Percentiles rank a stretch among this genome's conserved stretches.
These are phyloP conservation scores for Neurospora sp. DNA, from an alignment of 2,329 filamentous ascomycete genomes.

Conservation along the genomic window DNA sequence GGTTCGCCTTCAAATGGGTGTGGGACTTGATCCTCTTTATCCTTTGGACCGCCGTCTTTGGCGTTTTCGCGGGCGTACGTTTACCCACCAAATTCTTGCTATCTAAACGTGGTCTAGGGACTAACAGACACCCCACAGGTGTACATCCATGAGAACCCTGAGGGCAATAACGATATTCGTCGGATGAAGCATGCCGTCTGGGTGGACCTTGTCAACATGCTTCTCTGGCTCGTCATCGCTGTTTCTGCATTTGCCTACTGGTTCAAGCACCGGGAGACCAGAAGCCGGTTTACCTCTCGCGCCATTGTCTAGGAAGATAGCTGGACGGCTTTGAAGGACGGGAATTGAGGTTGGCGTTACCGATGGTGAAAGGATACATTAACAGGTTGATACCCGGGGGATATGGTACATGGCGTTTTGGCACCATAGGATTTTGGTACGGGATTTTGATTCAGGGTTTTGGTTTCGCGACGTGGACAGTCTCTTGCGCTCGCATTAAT, in stretches of 20 bases:
- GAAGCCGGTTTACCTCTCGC: slow-evolving; percentile 48
- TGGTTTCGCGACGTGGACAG: neutral
- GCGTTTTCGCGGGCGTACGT: slow-evolving; percentile 61
- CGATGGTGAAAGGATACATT: neutral
- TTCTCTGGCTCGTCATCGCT: slow-evolving; percentile 64
- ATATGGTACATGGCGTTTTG: neutral
- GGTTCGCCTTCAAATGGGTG: slow-evolving; percentile 44
- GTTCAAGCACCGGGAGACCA: slow-evolving; percentile 42
- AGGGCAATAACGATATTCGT: slow-evolving; percentile 52
- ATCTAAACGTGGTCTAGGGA: neutral
- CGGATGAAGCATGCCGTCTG: slow-evolving; percentile 84
- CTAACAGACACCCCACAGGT: slow-evolving; percentile 28
- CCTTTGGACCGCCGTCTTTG: slow-evolving; percentile 74
- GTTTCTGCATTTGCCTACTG: slow-evolving; percentile 47
- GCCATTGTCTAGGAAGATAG: slow-evolving; percentile 36
- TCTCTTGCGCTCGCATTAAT: neutral
- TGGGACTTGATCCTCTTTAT: slow-evolving; percentile 67
- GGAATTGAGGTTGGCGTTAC: neutral
- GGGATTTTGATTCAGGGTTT: neutral
- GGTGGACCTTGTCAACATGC: slow-evolving; percentile 64
- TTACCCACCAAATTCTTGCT: neutral
- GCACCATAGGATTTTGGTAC: neutral
- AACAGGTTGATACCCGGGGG: neutral
- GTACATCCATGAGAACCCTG: slow-evolving; percentile 60
- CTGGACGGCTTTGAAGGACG: slow-evolving; percentile 1